Evolutionary conservation across 2,329 filamentous ascomycete genomes (phyloP).

Genomic region (Trichoderma guizhouense): DNA sequence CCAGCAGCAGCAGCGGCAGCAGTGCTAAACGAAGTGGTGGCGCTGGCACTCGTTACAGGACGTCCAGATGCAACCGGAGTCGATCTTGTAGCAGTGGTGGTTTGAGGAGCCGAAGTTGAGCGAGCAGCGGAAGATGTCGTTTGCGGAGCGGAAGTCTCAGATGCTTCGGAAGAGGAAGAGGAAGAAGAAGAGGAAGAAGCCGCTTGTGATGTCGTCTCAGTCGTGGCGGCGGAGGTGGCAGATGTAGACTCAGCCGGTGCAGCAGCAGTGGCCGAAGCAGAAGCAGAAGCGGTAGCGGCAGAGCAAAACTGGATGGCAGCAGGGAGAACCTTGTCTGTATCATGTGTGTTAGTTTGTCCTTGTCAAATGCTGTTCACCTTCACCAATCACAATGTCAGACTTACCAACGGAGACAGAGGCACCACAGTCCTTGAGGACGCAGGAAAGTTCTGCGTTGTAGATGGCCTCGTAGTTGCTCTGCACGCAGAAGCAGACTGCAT

Average conservation of each 20-base stretch:
- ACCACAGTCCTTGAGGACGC: conserved; percentile 30
- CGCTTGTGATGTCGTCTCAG: not conserved
- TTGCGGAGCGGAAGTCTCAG: not conserved
- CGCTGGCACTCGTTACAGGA: not conserved
- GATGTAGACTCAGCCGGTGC: not conserved
- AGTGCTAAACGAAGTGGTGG: not conserved
- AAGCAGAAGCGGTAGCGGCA: conserved; percentile 17
- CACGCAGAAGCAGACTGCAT: conserved; percentile 28
- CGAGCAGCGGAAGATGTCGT: conserved; percentile 15
- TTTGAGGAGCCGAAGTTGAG: not conserved
- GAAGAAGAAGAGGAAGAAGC: not conserved
- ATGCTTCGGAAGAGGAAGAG: conserved; percentile 18
- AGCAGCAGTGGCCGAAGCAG: not conserved
- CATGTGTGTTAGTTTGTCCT: not conserved
- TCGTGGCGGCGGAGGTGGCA: not conserved
- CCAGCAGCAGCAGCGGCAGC: conserved; percentile 13
- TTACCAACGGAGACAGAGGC: conserved; percentile 27
- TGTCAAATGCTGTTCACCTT: too few species aligned
- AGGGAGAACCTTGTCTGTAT: conserved; percentile 20
- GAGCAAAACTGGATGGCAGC: conserved; percentile 21
- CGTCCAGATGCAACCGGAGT: not conserved
- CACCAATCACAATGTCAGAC: not conserved
- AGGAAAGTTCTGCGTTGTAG: conserved; percentile 26
- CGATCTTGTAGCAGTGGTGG: not conserved
- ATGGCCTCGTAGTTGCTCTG: conserved; percentile 30